phyloP scores from a whole-genome alignment of 2,329 filamentous ascomycete genomes.

The Phoma herbarum region DNA sequence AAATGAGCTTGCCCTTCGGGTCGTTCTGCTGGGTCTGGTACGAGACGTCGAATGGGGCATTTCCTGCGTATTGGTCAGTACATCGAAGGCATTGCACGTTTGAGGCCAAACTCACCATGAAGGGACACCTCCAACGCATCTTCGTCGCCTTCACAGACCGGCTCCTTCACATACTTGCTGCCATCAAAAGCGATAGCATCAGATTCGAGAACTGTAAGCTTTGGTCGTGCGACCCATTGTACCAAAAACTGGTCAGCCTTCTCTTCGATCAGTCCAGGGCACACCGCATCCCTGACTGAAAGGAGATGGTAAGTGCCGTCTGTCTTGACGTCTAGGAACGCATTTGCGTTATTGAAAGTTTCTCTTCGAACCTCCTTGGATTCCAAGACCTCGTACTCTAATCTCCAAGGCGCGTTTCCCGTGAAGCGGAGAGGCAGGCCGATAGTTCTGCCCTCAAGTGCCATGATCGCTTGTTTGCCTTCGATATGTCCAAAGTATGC shows the following conservation, averaged over 20 bases:
- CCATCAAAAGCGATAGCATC: conserved; percentile 64
- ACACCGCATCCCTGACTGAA: conserved; percentile 79
- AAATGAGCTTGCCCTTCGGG: conserved; percentile 65
- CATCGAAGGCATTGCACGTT: conserved; percentile 29
- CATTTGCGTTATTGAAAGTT: conserved; percentile 69
- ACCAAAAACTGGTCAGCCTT: conserved; percentile 79
- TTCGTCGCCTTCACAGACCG: conserved; percentile 94
- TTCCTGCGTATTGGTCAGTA: conserved; percentile 60
- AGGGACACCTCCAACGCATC: conserved; percentile 85
- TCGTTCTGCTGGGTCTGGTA: conserved; percentile 82
- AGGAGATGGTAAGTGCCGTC: conserved; percentile 83
- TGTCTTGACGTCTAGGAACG: conserved; percentile 69
- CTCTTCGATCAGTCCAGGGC: conserved; percentile 80
- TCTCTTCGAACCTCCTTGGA: conserved; percentile 55
- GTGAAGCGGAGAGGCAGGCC: conserved; percentile 84
- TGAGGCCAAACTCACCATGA: conserved; percentile 66
- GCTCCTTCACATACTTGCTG: conserved; percentile 73
- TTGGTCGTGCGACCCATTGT: conserved; percentile 84
- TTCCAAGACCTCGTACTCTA: conserved; percentile 77
- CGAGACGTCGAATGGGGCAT: conserved; percentile 81
- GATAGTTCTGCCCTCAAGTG: conserved; percentile 77
- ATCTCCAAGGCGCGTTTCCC: conserved; percentile 83
- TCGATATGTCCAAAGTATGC: conserved; percentile 87
- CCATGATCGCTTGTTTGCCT: conserved; percentile 76
- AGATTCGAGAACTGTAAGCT: conserved; percentile 71